Base-by-base conservation (phyloP, 176 grass and related monocot genomes). In the Cymbopogon citratus region DNA sequence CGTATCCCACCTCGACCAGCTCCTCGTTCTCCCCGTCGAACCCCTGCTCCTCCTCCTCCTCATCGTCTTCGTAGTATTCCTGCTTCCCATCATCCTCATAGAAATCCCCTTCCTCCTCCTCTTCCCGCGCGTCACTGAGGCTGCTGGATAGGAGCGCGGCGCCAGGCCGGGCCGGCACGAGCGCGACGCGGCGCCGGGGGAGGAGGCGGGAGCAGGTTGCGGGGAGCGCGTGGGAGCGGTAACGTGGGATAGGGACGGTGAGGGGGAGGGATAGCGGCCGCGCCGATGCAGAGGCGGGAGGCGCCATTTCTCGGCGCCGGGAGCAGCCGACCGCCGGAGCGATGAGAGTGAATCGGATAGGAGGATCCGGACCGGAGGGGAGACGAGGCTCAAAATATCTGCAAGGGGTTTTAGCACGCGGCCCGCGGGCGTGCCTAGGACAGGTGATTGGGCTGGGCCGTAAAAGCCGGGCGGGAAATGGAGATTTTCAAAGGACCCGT, bases 1-100 rank as follows among this genome's bases (percentile, higher is more conserved):
- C 82, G 41, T 87, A 89, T 0, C 95, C 95, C 27, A 98, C 95
- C 80, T 86, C 87, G 40, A 88, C 87, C 26, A 89, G 74, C 1
- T 80, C 85, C 12, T 83, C 81, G 27, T 83, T 62, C 48, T 87
- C 49, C 10, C 10, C 56, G 14, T 63, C 35, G 36, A 9, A 66
- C 6, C 46, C 76, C 18, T 14, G 61, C 9, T 48, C 41, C 54
- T 72, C 69, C 66, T 33, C 74, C 24, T 49, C 81, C 29, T 46
- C 75, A 5, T 41, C 40, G 0, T 43, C 81, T 7, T 14, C 41
- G 10, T 51, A 44, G 29, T 35, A 51, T 3, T 67, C 63, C 77
- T 35, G 26, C 8, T 34, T 18, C 40, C 33, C 77, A 7, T 49
- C 62, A 27, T 79, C 61, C 62, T 34, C 40, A 1, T 79, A 48